Evolutionary conservation across 2,329 filamentous ascomycete genomes (phyloP).

Genomic region (Pyrenochaeta sp.): DNA sequence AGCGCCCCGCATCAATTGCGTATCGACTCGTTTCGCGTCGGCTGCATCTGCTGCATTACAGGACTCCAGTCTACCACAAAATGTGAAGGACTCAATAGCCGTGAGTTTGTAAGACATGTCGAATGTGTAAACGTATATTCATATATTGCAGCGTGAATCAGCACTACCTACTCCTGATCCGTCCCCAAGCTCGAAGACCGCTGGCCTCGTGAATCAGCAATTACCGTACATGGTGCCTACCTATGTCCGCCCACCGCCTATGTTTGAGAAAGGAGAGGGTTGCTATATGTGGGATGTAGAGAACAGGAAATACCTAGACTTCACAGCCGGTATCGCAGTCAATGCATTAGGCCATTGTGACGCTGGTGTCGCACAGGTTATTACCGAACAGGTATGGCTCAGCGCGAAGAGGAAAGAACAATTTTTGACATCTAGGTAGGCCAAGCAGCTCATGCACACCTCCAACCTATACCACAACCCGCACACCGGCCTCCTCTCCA

Average conservation of each 20-base stretch:
- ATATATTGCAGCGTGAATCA: slow-evolving; percentile 38
- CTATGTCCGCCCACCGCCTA: slow-evolving; percentile 86
- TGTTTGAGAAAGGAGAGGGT: slow-evolving; percentile 88
- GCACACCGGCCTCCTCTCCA: slow-evolving; percentile 90
- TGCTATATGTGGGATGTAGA: slow-evolving; percentile 91
- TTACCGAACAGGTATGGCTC: slow-evolving; percentile 77
- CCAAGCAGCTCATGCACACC: slow-evolving; percentile 81
- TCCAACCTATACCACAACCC: slow-evolving; percentile 98
- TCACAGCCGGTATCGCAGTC: slow-evolving; percentile 95
- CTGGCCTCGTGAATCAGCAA: slow-evolving; percentile 76
- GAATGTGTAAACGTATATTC: slow-evolving; percentile 8
- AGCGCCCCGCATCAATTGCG: slow-evolving; percentile 29
- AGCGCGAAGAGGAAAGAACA: not conserved
- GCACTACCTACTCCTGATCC: slow-evolving; percentile 75
- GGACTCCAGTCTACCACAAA: slow-evolving; percentile 52
- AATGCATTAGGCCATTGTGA: slow-evolving; percentile 93
- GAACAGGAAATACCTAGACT: slow-evolving; percentile 88
- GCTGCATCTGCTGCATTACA: slow-evolving; percentile 48
- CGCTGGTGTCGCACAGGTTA: slow-evolving; percentile 74
- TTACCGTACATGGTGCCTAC: slow-evolving; percentile 94
- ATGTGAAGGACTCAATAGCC: slow-evolving; percentile 53
- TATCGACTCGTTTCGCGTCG: slow-evolving; percentile 49
- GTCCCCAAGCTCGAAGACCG: slow-evolving; percentile 74
- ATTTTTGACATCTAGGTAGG: slow-evolving; percentile 40
- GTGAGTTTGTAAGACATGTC: slow-evolving; percentile 36